Conservation (phyloP, 2,329 filamentous ascomycete species). For the Aspergillus pseudonomiae region DNA sequence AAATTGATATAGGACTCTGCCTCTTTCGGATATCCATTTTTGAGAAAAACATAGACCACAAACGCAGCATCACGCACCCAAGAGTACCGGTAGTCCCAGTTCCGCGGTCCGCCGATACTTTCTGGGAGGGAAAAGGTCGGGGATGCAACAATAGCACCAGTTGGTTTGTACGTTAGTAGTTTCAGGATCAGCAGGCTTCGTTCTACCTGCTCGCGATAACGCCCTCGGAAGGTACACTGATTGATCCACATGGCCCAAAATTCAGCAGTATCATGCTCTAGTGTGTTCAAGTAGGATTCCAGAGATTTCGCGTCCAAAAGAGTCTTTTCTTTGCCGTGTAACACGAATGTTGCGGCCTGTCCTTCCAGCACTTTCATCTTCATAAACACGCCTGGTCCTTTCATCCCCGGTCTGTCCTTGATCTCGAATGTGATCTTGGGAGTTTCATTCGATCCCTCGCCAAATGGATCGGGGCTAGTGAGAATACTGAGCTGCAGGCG, state of each 20-base stretch:
- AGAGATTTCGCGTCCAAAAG: neutral
- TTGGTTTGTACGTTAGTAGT: constrained; percentile 76
- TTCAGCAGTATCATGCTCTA: neutral
- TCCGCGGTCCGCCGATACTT: constrained; percentile 66
- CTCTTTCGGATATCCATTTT: constrained; percentile 74
- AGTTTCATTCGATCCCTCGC: neutral
- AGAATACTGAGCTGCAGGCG: neutral
- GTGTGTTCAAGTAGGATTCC: neutral
- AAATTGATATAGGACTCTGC: constrained; percentile 79
- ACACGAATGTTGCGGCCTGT: neutral
- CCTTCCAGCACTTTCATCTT: neutral
- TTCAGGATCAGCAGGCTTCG: constrained; percentile 75
- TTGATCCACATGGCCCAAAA: constrained; percentile 58
- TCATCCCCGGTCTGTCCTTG: neutral
- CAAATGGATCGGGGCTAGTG: neutral
- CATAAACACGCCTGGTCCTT: neutral
- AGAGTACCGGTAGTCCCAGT: constrained; percentile 60
- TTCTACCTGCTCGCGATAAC: constrained; percentile 72
- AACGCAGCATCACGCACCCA: constrained; percentile 80
- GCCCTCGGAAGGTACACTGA: constrained; percentile 70
- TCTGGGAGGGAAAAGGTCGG: constrained; percentile 79
- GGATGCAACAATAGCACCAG: constrained; percentile 74
- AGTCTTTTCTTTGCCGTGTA: neutral
- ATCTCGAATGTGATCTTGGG: neutral
- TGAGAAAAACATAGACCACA: constrained; percentile 74